These are phyloP conservation scores for Cryptococcus sp. DNA, from an alignment of 1,284 basidiomycete genomes.

Conservation along the genomic window DNA sequence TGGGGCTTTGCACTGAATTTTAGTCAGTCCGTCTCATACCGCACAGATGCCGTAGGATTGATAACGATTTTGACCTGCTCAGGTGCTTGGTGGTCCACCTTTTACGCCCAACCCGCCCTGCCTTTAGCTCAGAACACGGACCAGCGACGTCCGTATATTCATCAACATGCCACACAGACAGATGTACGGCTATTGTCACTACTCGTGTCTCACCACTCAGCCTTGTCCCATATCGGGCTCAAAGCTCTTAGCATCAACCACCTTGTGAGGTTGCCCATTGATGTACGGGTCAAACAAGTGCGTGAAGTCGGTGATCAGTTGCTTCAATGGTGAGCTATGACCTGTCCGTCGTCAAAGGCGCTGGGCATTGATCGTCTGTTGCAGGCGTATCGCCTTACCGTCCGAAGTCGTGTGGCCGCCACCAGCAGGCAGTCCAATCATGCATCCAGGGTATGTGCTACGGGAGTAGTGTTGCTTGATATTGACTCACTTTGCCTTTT, in stretches of 20 bases:
- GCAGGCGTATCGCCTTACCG: conserved; percentile 20
- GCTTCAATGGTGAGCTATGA: conserved; percentile 12
- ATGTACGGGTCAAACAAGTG: conserved; percentile 15
- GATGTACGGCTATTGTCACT: conserved; percentile 7
- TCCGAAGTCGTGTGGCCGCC: conserved; percentile 21
- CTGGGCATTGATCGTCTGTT: neutral
- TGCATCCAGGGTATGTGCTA: conserved; percentile 18
- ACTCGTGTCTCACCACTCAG: conserved; percentile 17
- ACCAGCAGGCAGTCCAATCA: conserved; percentile 1
- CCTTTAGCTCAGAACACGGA: conserved; percentile 13
- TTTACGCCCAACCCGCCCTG: conserved; percentile 20
- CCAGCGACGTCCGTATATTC: conserved; percentile 21
- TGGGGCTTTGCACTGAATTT: conserved; percentile 20
- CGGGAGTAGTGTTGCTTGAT: neutral
- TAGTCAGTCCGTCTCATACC: conserved; percentile 5
- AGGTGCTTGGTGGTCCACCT: conserved; percentile 26
- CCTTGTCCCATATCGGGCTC: conserved; percentile 17
- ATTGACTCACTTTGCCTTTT: neutral
- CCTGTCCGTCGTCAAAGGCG: neutral
- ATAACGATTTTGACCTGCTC: neutral
- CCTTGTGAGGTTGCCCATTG: conserved; percentile 17
- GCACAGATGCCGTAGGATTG: too few species aligned
- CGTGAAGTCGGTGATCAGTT: conserved; percentile 1
- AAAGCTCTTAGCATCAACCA: conserved; percentile 26
- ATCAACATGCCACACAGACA: conserved; percentile 5